Conservation (phyloP, 371 early-diverging fungal genomes). For the Rhizopus delemar region DNA sequence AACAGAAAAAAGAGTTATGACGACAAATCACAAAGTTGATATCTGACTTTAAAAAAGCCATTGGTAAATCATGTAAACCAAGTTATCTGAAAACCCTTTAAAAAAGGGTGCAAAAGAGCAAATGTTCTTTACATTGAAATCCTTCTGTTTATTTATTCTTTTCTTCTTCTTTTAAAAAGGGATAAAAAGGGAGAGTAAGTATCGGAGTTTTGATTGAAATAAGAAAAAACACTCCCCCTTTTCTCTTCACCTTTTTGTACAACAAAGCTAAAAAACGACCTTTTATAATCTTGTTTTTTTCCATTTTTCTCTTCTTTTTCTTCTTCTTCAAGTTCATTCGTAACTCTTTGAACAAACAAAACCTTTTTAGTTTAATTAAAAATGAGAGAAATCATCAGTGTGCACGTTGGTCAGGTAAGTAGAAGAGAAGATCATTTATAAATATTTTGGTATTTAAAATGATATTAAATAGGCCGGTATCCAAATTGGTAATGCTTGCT, state of each 20-base stretch:
- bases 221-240: conserved; percentile 5
- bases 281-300: not conserved
- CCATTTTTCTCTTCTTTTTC: conserved; percentile 10
- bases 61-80: too few species aligned
- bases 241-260: conserved; percentile 2
- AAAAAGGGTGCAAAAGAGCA: too few species aligned
- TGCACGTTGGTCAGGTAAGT: conserved; percentile 78
- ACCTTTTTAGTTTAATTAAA: conserved; percentile 2
- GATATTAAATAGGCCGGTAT: conserved; percentile 84
- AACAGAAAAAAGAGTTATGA: too few species aligned
- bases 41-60: too few species aligned
- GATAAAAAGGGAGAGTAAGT: too few species aligned
- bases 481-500: conserved; percentile 99
- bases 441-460: not conserved
- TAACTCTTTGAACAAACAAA: conserved; percentile 15
- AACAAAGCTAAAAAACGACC: not conserved
- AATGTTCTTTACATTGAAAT: too few species aligned
- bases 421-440: not conserved
- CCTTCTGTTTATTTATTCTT: too few species aligned
- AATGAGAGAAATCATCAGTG: conserved; percentile 97
- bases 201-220: too few species aligned
- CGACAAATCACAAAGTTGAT: too few species aligned
- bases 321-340: conserved; percentile 20
- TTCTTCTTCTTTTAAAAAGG: too few species aligned
- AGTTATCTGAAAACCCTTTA: too few species aligned